Conservation (phyloP, 495 filamentous ascomycete genomes). For the Aspergillus campestris region DNA sequence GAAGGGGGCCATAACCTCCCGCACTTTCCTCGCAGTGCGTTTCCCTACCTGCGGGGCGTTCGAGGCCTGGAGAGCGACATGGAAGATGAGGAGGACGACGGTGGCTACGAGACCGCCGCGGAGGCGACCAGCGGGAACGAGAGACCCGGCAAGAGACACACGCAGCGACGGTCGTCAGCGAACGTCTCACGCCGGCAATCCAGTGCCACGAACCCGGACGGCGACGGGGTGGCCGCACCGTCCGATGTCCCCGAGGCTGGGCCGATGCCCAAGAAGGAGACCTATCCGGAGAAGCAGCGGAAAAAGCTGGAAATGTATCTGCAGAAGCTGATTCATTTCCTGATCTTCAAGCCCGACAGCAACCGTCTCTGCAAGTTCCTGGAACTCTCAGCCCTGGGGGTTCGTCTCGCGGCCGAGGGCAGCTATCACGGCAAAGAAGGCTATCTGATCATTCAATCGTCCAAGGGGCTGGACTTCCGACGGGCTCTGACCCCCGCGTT, state of each 20-base stretch:
- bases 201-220: constrained; percentile 40
- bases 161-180: constrained; percentile 50
- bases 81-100: constrained; percentile 74
- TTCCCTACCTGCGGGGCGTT: constrained; percentile 80
- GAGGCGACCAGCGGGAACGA: constrained; percentile 53
- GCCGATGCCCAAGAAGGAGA: constrained; percentile 37
- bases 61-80: constrained; percentile 69
- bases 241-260: constrained; percentile 37
- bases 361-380: constrained; percentile 95
- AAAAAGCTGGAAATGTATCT: constrained; percentile 85
- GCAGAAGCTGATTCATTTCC: constrained; percentile 86
- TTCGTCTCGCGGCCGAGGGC: constrained; percentile 90
- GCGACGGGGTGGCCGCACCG: constrained; percentile 33
- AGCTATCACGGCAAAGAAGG: constrained; percentile 98
- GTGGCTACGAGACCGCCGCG: constrained; percentile 47
- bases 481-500: constrained; percentile 66
- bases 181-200: constrained; percentile 46
- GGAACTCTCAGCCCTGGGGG: constrained; percentile 87
- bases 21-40: constrained; percentile 80
- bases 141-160: constrained; percentile 35
- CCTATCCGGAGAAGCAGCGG: constrained; percentile 62
- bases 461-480: constrained; percentile 84
- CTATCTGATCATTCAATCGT: constrained; percentile 80
- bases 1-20: constrained; percentile 56
- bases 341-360: constrained; percentile 93